These are phyloP conservation scores for Glaciozyma antarctica DNA, from an alignment of 768 basidiomycete genomes.

Conservation along the genomic window DNA sequence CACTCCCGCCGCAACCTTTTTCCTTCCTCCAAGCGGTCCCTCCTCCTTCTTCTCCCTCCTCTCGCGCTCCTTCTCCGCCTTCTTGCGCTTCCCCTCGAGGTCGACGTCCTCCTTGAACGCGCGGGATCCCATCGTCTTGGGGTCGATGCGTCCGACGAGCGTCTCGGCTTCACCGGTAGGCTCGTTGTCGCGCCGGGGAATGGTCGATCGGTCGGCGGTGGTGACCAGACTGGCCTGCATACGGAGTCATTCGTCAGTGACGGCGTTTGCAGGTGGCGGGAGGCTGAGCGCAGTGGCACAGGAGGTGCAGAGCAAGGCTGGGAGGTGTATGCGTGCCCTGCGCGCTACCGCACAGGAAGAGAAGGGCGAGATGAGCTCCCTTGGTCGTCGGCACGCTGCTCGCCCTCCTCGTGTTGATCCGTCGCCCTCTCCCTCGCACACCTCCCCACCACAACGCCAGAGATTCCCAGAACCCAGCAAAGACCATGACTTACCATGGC, in stretches of 20 bases:
- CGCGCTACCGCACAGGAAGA: neutral
- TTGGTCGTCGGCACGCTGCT: neutral
- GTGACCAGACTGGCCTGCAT: conserved; percentile 69
- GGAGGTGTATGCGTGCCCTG: neutral
- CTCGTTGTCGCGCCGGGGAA: conserved; percentile 59
- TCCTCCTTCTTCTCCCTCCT: conserved; percentile 11
- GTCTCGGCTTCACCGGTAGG: conserved; percentile 94
- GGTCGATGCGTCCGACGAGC: conserved; percentile 79
- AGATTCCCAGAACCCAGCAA: neutral
- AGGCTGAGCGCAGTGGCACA: neutral
- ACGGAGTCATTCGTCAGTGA: neutral
- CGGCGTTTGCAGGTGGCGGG: neutral
- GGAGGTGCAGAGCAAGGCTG: neutral
- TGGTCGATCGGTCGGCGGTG: conserved; percentile 52
- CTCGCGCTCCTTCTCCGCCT: conserved; percentile 42
- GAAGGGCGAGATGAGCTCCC: neutral
- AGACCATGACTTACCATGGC: conserved; percentile 41
- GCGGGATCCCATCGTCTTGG: conserved; percentile 85
- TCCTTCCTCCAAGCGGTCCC: conserved; percentile 5
- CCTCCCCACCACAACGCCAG: neutral
- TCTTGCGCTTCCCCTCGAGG: conserved; percentile 87
- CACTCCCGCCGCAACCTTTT: conserved; percentile 46
- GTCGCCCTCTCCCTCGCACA: neutral
- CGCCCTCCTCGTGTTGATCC: neutral
- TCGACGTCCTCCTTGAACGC: conserved; percentile 73